These are phyloP conservation scores for Solanum dulcamara DNA, from an alignment of 257 asterid species.

Conservation along the genomic window DNA sequence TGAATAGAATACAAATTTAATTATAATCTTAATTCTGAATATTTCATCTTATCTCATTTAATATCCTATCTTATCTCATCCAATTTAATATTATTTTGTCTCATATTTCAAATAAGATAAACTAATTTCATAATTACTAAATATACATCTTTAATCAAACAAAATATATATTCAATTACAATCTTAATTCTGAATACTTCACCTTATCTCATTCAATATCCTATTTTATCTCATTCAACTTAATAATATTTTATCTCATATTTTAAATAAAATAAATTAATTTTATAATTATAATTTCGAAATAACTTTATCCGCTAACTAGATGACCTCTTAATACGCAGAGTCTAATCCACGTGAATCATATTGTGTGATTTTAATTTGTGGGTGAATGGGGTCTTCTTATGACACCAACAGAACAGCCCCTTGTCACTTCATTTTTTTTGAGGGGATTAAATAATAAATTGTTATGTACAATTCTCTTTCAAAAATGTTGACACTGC, in stretches of 20 bases:
- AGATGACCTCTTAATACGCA: background rate
- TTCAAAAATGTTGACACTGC: background rate
- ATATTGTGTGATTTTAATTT: background rate
- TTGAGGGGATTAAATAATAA: background rate
- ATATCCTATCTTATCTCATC: background rate
- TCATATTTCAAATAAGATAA: background rate
- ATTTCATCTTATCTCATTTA: background rate
- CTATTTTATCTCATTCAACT: background rate
- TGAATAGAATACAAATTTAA: background rate
- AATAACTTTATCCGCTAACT: background rate
- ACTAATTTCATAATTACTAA: background rate
- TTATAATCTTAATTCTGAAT: background rate
- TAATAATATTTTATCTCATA: background rate
- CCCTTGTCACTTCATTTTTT: background rate
- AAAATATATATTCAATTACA: background rate
- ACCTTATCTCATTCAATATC: background rate
- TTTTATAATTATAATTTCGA: background rate
- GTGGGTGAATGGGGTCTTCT: background rate
- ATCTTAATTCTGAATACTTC: background rate
- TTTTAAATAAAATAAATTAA: background rate
- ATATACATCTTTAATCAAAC: background rate
- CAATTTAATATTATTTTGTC: background rate
- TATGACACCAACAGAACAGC: background rate
- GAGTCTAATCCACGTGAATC: background rate
- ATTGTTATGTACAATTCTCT: background rate